Evolutionary conservation across 108 stramenopile species (phyloP).

Genomic region (Nitzschia inconspicua): DNA sequence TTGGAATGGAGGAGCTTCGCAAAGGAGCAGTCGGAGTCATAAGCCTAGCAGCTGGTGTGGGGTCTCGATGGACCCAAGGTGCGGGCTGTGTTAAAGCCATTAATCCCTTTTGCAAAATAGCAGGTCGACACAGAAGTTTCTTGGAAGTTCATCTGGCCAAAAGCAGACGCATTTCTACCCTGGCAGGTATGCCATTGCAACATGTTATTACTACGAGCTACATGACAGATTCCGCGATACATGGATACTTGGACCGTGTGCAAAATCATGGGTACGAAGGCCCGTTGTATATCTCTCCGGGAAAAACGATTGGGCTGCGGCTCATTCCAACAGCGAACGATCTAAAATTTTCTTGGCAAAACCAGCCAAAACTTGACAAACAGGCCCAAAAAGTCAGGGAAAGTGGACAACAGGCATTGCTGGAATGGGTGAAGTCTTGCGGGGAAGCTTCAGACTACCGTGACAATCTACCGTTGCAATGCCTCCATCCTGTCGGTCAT

Average conservation of each 20-base stretch:
- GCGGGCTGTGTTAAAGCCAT: slow-evolving; percentile 60
- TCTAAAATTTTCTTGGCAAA: slow-evolving; percentile 48
- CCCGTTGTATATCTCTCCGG: slow-evolving; percentile 50
- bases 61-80: slow-evolving; percentile 63
- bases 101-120: slow-evolving; percentile 49
- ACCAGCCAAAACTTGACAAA: slow-evolving; percentile 49
- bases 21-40: slow-evolving; percentile 46
- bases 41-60: slow-evolving; percentile 56
- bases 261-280: slow-evolving; percentile 24
- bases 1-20: slow-evolving; percentile 40
- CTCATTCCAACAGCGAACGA: slow-evolving; percentile 49
- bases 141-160: slow-evolving; percentile 62
- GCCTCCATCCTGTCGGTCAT: slow-evolving; percentile 59
- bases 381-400: slow-evolving; percentile 56
- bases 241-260: slow-evolving; percentile 26
- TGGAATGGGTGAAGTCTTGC: slow-evolving; percentile 43
- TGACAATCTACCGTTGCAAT: slow-evolving; percentile 47
- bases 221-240: slow-evolving; percentile 52
- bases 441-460: slow-evolving; percentile 56
- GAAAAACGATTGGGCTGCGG: slow-evolving; percentile 48
- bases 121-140: slow-evolving; percentile 44
- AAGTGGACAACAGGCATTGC: slow-evolving; percentile 36
- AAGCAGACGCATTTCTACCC: slow-evolving; percentile 34
- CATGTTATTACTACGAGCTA: slow-evolving; percentile 57
- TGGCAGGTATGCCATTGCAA: slow-evolving; percentile 37